Base-by-base conservation (phyloP, 2,329 filamentous ascomycete species). In the Trichoderma sp. region DNA sequence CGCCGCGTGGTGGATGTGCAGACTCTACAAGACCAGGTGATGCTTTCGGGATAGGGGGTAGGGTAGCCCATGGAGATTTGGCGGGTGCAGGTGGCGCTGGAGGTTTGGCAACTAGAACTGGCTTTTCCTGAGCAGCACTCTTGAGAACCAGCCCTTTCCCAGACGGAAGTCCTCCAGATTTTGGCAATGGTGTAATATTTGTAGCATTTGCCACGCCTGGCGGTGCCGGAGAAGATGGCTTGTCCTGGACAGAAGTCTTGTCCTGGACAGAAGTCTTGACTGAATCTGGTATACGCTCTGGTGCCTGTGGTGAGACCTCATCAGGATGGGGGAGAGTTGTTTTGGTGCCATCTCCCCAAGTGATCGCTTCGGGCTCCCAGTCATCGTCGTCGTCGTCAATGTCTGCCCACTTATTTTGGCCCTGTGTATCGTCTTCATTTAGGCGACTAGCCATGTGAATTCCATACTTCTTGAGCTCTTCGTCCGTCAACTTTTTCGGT, bases 341-440 rank as follows among this genome's bases (percentile, higher is more conserved):
- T 79, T 95, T 95, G 60, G 92, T 96, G 66, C 92, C 92, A 78
- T 96, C 93, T 76, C 92, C 92, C 93, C 93, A 96, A 70, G 92
- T 92, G 73, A 96, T 93, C 64, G 91, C 89, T 72, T 96, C 92
- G 2, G 92, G 92, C 16, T 90, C 91, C 91, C 92, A 95, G 75
- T 95, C 92, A 47, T 96, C 93, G 75, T 94, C 92, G 72, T 96
- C 92, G 69, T 96, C 93, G 71, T 96, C 93, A 70, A 95, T 94
- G 76, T 96, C 93, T 29, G 92, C 93, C 93, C 93, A 96, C 77
- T 94, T 95, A 37, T 90, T 89, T 74, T 94, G 91, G 70, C 92
- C 92, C 69, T 88, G 88, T 65, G 84, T 80, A 76, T 94, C 92
- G 73, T 95, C 92, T 61, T 91, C 87, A 72, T 93, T 90, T 68